Evolutionary conservation across 1,284 basidiomycete species (phyloP), one percentile per base, ranked within the genome.

Genomic region (Bjerkandera adusta): DNA sequence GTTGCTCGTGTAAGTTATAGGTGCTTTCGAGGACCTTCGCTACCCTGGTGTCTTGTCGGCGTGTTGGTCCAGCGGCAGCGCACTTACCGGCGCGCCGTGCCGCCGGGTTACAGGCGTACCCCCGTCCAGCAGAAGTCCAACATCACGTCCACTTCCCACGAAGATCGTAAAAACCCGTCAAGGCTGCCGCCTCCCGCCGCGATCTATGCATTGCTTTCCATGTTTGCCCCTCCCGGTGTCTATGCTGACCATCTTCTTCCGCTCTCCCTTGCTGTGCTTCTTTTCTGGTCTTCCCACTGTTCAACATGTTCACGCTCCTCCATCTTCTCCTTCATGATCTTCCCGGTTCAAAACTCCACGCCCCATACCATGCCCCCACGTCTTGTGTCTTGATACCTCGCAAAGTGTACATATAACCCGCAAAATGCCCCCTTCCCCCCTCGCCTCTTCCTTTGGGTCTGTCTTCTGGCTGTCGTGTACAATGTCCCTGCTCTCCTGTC

Each of bases 1-100:
- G 60, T 68, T 89, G 36, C 73, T 89, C 37, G 86, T 89, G 16
- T 88, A 69, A 62, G 43, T 21, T 11, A 13, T 39, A 20, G n/a
- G 29, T 30, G 5, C 24, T 29, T 15, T 16, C 27, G n/a, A n/a
- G n/a, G n/a, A 29, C 18, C 15, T 26, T 27, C 25, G 38, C 35
- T 43, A 21, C 18, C 16, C 13, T 36, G 29, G 15, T n/a, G n/a
- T n/a, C n/a, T n/a, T n/a, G n/a, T n/a, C n/a, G n/a, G n/a, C n/a
- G n/a, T n/a, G n/a, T n/a, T n/a, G n/a, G n/a, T n/a, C n/a, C n/a
- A n/a, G n/a, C n/a, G n/a, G n/a, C n/a, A n/a, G n/a, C 29, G 13
- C 36, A 25, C 13, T 27, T 36, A 18, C 24, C 26, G 47, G 12
- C 25, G 21, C 15, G 13, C n/a, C n/a, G n/a, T n/a, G n/a, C n/a